phyloP scores from a whole-genome alignment of 164 flowering plant species.

The Cinnamomum chago region DNA sequence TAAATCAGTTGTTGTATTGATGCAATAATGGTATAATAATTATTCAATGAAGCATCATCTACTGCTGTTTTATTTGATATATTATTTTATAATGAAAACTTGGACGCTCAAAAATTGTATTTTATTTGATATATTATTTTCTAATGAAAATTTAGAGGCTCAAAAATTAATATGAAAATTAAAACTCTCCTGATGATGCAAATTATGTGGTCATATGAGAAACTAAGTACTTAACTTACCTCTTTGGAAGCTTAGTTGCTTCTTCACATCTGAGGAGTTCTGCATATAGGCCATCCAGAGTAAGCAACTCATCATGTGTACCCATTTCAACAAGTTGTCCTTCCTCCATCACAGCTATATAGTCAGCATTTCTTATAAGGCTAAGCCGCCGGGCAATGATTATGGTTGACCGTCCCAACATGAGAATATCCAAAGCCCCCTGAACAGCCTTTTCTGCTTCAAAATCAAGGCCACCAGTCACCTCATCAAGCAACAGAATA shows the following conservation, averaged over 20 bases:
- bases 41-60: no score
- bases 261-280: conserved; percentile 75
- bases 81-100: no score
- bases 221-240: conserved; percentile 12
- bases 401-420: conserved; percentile 92
- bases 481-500: conserved; percentile 92
- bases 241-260: conserved; percentile 41
- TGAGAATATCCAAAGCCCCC: conserved; percentile 89
- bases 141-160: no score
- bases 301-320: conserved; percentile 86
- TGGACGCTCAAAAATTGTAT: no score
- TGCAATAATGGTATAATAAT: no score
- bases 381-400: conserved; percentile 93
- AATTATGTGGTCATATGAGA: no score
- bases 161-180: no score
- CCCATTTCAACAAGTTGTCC: conserved; percentile 99
- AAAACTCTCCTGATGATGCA: no score
- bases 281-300: conserved; percentile 76
- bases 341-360: conserved; percentile 99
- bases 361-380: conserved; percentile 94
- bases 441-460: conserved; percentile 94
- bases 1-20: no score
- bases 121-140: no score
- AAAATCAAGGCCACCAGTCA: conserved; percentile 75
- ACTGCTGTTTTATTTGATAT: no score